Base-by-base conservation (phyloP, 371 early-diverging fungal species). In the Mucor velutinosus region DNA sequence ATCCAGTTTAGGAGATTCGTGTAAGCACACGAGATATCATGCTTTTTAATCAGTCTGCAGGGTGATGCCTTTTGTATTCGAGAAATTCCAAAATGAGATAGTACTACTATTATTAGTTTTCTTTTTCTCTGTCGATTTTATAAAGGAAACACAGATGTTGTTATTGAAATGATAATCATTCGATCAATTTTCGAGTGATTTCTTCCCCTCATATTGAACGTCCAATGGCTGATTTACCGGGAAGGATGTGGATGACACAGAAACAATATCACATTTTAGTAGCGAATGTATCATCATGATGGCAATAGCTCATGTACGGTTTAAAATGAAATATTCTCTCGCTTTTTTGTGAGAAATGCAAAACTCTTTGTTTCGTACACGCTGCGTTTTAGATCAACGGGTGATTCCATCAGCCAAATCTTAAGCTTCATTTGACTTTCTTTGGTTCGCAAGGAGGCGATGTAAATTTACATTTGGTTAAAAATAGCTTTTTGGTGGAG, bases 31-130 rank as follows among this genome's bases (percentile, higher is more conserved):
- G 58, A 58, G 58, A 33, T 30, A 14, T 35, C 35, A 58, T 33
- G 58, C 58, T 35, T 58, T 56, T 49, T 49, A 49, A 49, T 49
- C 49, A 49, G 5, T 49, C 56, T 56, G 56, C 56, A 56, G 56
- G 49, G 56, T 30, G 32, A 56, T 30, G 14, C 47, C 21, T 30
- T 55, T 56, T 30, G 27, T 56, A 30, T 56, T 56, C 56, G 56
- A 56, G 56, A 56, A 30, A 56, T 56, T 56, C 56, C 56, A 49
- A 19, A 49, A 49, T 5, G 49, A 49, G 49, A 49, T 49, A 19
- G 21, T 17, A 49, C 49, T 49, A 23, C 49, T 49, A 49, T 49
- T 49, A 49, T 49, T 49, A 49, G 49, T 49, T 49, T 49, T 49
- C 21, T 49, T 21, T n/a, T n/a, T 8, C 3, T n/a, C 3, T 6